Evolutionary conservation across 1,139 yeast genomes (phyloP).

Genomic region (Sugiyamaella xylanicola): DNA sequence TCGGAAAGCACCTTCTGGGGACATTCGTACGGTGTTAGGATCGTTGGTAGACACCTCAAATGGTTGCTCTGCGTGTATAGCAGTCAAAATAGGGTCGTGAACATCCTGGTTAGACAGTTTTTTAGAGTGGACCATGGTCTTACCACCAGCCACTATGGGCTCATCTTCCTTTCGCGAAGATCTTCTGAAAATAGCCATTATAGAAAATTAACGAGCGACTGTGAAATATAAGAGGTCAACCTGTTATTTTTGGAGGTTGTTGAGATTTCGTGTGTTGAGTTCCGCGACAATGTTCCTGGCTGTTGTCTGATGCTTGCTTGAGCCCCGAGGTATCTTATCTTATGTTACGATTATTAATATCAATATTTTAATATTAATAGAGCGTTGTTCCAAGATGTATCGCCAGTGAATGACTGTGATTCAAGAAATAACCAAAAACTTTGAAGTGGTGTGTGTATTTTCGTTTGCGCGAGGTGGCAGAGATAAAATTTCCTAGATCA

Average conservation of each 20-base stretch:
- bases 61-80: conserved; percentile 95
- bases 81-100: conserved; percentile 86
- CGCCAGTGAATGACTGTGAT: too few relatives aligned
- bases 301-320: too few relatives aligned
- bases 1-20: conserved; percentile 51
- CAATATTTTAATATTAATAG: too few relatives aligned
- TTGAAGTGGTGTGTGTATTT: neutral
- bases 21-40: conserved; percentile 47
- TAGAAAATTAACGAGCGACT: neutral
- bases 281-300: too few relatives aligned
- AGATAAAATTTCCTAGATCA: neutral
- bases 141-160: conserved; percentile 26
- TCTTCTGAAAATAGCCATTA: conserved; percentile 31
- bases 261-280: too few relatives aligned
- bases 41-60: conserved; percentile 71
- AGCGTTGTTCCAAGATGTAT: too few relatives aligned
- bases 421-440: too few relatives aligned
- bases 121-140: conserved; percentile 25
- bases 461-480: neutral
- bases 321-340: too few relatives aligned
- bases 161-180: conserved; percentile 26
- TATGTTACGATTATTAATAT: too few relatives aligned
- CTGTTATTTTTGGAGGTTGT: too few relatives aligned
- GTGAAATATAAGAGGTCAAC: neutral
- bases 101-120: conserved; percentile 44